Evolutionary conservation across 306 rosid genomes (phyloP), one percentile per base, ranked within the genome.

Genomic region (Parietaria judaica): DNA sequence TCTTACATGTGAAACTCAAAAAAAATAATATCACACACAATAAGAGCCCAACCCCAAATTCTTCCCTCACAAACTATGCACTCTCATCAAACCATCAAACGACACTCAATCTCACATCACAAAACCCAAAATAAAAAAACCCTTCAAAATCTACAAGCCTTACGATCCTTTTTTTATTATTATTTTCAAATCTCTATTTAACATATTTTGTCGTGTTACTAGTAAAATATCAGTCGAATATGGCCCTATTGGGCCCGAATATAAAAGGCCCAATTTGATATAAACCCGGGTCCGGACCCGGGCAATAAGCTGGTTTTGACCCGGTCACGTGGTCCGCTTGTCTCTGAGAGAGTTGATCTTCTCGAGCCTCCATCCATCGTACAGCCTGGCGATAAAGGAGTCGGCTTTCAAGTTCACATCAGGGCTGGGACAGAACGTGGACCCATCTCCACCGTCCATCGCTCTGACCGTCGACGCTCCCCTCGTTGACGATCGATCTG

Each of bases 351-450:
- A 75, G 65, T 79, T 79, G 67, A 72, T 65, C 81, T 79, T 79
- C 79, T 82, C 87, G 8, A 72, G 69, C 48, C 56, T 73, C 84
- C 76, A 82, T 36, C 47, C 78, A 43, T 51, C 81, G 34, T 70
- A 53, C 54, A 76, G 65, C 73, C 79, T 75, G 3, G 87, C 84
- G n/a, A 82, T 79, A 73, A 82, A 82, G 45, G 56, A 64, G 35
- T 71, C 80, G 38, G 87, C 84, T 58, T 78, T 87, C 8, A 69
- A 37, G 43, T 92, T 82, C 23, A 88, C 96, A 36, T 92, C 94
- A 5, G 95, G 99, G 74, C 99, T 92, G 4, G 96, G 84, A 62
- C 96, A 92, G 72, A 77, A 74, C 17, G 71, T 71, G n/a, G 86
- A 0, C 6, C 55, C 56, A 4, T 74, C 72, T 46, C 76, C 71